A percentile compares a stretch with the other conserved stretches of the same genome.
Conservation (phyloP, 805 yeast genomes). For the Pichia kluyveri region DNA sequence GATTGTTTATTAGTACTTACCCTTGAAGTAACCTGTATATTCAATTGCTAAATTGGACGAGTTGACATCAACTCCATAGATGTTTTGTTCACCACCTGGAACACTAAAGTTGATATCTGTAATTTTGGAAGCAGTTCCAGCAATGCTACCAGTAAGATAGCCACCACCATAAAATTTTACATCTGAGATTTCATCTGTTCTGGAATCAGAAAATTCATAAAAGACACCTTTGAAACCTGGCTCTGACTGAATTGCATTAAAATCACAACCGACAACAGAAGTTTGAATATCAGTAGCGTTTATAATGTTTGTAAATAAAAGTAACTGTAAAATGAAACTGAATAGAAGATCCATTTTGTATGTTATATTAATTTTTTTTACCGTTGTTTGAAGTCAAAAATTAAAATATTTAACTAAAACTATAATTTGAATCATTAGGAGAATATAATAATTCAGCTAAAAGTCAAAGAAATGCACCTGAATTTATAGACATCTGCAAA, state of each 20-base stretch:
- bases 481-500: too few species aligned
- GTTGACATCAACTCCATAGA: conserved; percentile 4
- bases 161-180: conserved; percentile 2
- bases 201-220: neutral
- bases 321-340: too few species aligned
- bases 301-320: too few species aligned
- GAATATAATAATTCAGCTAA: too few species aligned
- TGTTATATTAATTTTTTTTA: too few species aligned
- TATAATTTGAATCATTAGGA: too few species aligned
- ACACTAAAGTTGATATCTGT: neutral
- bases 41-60: conserved; percentile 2
- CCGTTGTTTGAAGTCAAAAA: too few species aligned
- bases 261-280: neutral
- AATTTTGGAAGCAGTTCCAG: conserved; percentile 2
- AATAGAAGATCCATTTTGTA: too few species aligned
- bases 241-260: neutral
- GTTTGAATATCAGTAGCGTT: neutral
- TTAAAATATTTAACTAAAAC: too few species aligned
- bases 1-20: neutral
- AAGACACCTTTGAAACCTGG: neutral
- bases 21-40: conserved; percentile 6
- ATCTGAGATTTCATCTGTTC: neutral
- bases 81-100: neutral
- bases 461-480: too few species aligned
- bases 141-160: neutral